phyloP scores from a whole-genome alignment of 2,329 filamentous ascomycete genomes.

The Pestalotiopsis sp. region DNA sequence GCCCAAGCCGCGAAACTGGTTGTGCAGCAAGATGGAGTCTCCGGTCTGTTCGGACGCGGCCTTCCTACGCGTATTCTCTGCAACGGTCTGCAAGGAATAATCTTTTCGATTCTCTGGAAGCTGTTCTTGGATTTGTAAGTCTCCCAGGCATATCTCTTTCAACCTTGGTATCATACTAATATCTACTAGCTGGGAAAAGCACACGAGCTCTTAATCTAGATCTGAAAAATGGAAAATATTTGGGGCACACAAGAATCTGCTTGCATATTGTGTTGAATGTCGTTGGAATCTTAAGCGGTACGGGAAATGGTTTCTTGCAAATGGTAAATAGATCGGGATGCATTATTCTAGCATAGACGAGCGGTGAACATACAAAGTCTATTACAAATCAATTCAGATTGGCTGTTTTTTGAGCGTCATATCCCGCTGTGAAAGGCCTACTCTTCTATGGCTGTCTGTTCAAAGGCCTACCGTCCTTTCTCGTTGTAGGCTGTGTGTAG shows the following conservation, averaged over 20 bases:
- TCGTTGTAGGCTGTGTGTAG: too few relatives aligned
- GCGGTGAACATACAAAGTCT: too few relatives aligned
- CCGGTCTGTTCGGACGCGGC: slow-evolving; percentile 47
- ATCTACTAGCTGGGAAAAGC: slow-evolving; percentile 4
- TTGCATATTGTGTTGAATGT: background rate
- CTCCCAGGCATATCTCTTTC: background rate
- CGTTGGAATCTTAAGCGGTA: background rate
- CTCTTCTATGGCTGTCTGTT: too few relatives aligned
- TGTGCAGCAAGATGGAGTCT: slow-evolving; percentile 42
- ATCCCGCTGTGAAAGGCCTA: too few relatives aligned
- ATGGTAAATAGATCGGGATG: background rate
- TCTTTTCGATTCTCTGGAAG: slow-evolving; percentile 54
- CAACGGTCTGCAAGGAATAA: slow-evolving; percentile 48
- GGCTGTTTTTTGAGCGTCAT: too few relatives aligned
- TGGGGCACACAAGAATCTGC: background rate
- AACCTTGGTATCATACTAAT: background rate
- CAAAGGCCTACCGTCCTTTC: too few relatives aligned
- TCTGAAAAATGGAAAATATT: slow-evolving; percentile 37
- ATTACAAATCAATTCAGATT: too few relatives aligned
- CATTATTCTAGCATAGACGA: too few relatives aligned
- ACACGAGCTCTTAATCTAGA: slow-evolving; percentile 39
- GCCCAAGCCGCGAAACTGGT: slow-evolving; percentile 45
- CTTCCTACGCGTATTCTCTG: slow-evolving; percentile 50
- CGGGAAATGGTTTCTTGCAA: background rate
- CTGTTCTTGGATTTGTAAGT: slow-evolving; percentile 51